These are phyloP conservation scores for Globisporangium polare DNA, from an alignment of 352 stramenopile genomes.

Conservation along the genomic window DNA sequence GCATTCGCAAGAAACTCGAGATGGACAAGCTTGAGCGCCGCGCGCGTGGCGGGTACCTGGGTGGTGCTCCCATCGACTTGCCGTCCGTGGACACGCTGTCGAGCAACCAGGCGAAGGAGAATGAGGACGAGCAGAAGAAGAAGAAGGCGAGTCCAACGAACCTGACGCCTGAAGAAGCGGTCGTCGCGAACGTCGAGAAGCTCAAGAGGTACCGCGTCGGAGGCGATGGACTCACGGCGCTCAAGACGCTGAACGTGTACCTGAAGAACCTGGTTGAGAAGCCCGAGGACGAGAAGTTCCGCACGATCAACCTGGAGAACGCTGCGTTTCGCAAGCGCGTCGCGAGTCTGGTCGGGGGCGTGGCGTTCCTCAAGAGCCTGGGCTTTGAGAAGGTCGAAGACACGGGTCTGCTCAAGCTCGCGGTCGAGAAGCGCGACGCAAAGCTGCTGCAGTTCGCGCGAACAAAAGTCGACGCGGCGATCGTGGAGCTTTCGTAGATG, in stretches of 20 bases:
- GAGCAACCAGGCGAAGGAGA: slow-evolving; percentile 14
- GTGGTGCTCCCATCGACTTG: slow-evolving; percentile 62
- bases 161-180: slow-evolving; percentile 60
- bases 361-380: slow-evolving; percentile 80
- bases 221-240: slow-evolving; percentile 69
- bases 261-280: slow-evolving; percentile 88
- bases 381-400: slow-evolving; percentile 88
- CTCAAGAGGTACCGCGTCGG: slow-evolving; percentile 86
- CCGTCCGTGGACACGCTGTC: slow-evolving; percentile 24
- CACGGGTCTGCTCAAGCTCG: slow-evolving; percentile 62
- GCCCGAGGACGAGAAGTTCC: slow-evolving; percentile 88
- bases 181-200: slow-evolving; percentile 71
- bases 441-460: slow-evolving; percentile 61
- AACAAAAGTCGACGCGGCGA: slow-evolving; percentile 48
- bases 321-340: slow-evolving; percentile 89
- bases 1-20: slow-evolving; percentile 85
- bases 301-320: slow-evolving; percentile 89
- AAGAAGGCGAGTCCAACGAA: slow-evolving; percentile 35
- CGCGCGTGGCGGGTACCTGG: slow-evolving; percentile 76
- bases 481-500: slow-evolving; percentile 50
- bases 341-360: slow-evolving; percentile 73
- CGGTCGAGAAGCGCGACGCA: slow-evolving; percentile 54
- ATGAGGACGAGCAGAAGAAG: slow-evolving; percentile 19
- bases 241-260: slow-evolving; percentile 87
- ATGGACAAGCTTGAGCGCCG: slow-evolving; percentile 90